A percentile compares a stretch with the other conserved stretches of the same genome.
These are phyloP conservation scores for Alternaria gaisen DNA, from an alignment of 2,329 filamentous ascomycete species.

Conservation along the genomic window DNA sequence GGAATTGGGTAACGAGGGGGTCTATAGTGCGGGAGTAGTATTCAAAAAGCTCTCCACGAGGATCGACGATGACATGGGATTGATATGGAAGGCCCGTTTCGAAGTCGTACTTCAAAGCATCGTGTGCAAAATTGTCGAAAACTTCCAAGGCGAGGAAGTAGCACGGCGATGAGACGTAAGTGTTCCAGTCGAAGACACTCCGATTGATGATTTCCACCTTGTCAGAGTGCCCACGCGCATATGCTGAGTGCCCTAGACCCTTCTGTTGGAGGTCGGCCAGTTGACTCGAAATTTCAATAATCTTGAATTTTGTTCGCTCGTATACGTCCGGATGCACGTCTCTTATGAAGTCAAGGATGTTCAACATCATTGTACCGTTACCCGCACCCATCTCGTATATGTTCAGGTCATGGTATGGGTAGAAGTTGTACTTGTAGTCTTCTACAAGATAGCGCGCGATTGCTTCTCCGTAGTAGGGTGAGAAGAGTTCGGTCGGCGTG, in stretches of 20 bases:
- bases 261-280: slow-evolving; percentile 80
- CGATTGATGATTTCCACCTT: slow-evolving; percentile 95
- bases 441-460: slow-evolving; percentile 95
- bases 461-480: slow-evolving; percentile 95
- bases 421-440: slow-evolving; percentile 93
- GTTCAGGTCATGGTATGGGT: slow-evolving; percentile 94
- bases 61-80: slow-evolving; percentile 86
- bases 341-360: slow-evolving; percentile 96
- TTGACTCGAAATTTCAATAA: slow-evolving; percentile 91
- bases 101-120: slow-evolving; percentile 89
- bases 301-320: slow-evolving; percentile 88
- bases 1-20: slow-evolving; percentile 80
- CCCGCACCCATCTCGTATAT: slow-evolving; percentile 99
- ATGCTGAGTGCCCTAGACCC: slow-evolving; percentile 72
- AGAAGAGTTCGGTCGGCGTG: slow-evolving; percentile 95
- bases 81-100: slow-evolving; percentile 84
- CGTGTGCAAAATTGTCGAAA: slow-evolving; percentile 98
- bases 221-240: slow-evolving; percentile 76
- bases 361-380: slow-evolving; percentile 96
- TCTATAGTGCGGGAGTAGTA: slow-evolving; percentile 87
- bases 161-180: slow-evolving; percentile 88
- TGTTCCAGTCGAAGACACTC: slow-evolving; percentile 93
- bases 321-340: slow-evolving; percentile 91
- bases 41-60: slow-evolving; percentile 88
- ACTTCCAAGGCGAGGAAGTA: slow-evolving; percentile 99